Conservation (phyloP, 495 filamentous ascomycete genomes). For the Cryomyces minteri region DNA sequence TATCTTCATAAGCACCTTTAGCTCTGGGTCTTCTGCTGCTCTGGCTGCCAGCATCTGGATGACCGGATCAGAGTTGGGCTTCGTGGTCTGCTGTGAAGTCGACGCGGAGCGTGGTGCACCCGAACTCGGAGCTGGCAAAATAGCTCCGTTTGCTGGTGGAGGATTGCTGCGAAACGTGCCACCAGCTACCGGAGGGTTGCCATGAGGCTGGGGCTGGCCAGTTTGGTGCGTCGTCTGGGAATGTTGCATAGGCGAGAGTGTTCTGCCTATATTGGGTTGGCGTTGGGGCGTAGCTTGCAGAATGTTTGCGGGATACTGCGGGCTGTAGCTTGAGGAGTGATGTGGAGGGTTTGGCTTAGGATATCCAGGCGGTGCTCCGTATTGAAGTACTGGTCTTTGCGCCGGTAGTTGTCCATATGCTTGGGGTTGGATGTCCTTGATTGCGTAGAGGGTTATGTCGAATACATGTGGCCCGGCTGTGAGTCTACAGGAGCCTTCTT, state of each 20-base stretch:
- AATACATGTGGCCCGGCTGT: slow-evolving; percentile 84
- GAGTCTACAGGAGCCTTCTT: slow-evolving; percentile 62
- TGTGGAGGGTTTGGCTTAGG: not conserved
- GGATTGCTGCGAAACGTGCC: not conserved
- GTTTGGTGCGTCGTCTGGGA: not conserved
- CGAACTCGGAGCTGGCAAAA: not conserved
- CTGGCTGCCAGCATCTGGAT: slow-evolving; percentile 83
- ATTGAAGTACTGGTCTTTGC: slow-evolving; percentile 47
- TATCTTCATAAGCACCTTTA: slow-evolving; percentile 93
- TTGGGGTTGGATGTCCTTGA: slow-evolving; percentile 43
- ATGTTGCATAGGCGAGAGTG: not conserved
- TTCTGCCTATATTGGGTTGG: slow-evolving; percentile 9
- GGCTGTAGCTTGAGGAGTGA: not conserved
- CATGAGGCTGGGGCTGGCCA: not conserved
- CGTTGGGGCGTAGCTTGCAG: slow-evolving; percentile 20
- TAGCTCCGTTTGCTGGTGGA: slow-evolving; percentile 1
- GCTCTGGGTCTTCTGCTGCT: slow-evolving; percentile 65
- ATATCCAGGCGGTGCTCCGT: slow-evolving; percentile 28
- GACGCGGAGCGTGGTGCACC: not conserved
- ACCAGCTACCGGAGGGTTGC: not conserved
- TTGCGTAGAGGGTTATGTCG: slow-evolving; percentile 67
- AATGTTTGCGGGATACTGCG: not conserved
- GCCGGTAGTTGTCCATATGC: slow-evolving; percentile 13
- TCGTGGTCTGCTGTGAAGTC: not conserved
- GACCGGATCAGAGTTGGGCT: slow-evolving; percentile 62